A percentile compares a stretch with the other conserved stretches of the same genome.
phyloP scores from a whole-genome alignment of 495 filamentous ascomycete species.

The Xylaria longipes region DNA sequence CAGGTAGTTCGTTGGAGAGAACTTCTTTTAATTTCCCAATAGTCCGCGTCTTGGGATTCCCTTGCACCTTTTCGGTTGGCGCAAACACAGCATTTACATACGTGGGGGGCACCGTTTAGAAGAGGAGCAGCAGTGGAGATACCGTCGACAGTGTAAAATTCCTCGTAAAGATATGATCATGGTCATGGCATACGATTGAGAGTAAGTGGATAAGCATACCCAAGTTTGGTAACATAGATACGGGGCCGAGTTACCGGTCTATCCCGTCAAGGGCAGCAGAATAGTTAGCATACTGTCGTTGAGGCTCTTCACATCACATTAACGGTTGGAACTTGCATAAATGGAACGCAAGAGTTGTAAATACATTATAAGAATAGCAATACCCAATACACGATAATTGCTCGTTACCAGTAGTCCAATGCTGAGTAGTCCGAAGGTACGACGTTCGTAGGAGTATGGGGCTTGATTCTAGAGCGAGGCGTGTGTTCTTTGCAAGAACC shows the following conservation, averaged over 20 bases:
- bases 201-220: neutral
- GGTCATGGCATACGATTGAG: neutral
- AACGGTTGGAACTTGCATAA: neutral
- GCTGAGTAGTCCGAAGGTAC: neutral
- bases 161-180: neutral
- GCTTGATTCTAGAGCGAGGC: neutral
- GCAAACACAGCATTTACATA: neutral
- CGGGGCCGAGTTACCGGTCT: neutral
- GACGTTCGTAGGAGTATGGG: neutral
- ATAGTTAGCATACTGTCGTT: neutral
- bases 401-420: neutral
- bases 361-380: conserved; percentile 5
- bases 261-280: neutral
- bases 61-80: neutral
- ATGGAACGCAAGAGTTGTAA: neutral
- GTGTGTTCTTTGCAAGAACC: neutral
- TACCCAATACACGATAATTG: conserved; percentile 22
- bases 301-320: neutral
- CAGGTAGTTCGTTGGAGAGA: neutral
- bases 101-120: neutral
- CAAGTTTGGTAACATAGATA: conserved; percentile 2
- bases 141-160: neutral
- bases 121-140: neutral
- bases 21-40: neutral
- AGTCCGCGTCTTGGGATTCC: neutral